These are phyloP conservation scores for Xylaria acuta DNA, from an alignment of 495 filamentous ascomycete species.

Conservation along the genomic window DNA sequence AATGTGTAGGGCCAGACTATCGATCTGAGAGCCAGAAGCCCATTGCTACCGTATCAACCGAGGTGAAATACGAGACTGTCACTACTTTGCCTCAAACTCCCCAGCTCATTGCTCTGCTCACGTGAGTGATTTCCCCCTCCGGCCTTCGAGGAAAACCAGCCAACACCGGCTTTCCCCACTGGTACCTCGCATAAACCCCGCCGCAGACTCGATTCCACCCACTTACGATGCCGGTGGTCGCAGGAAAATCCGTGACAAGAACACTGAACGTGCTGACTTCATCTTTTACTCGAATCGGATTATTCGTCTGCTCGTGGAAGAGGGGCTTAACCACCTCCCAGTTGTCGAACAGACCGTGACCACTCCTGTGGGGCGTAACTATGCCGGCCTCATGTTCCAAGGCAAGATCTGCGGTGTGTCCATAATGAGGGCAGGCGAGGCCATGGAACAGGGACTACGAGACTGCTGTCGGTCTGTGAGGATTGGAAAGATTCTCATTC, in stretches of 20 bases:
- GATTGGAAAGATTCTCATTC: slow-evolving; percentile 98
- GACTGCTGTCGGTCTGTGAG: slow-evolving; percentile 96
- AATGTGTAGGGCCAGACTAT: slow-evolving; percentile 81
- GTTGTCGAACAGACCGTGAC: slow-evolving; percentile 86
- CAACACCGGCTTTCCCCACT: background rate
- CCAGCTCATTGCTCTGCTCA: slow-evolving; percentile 94
- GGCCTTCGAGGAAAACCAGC: background rate
- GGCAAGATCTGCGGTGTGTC: slow-evolving; percentile 98
- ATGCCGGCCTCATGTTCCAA: slow-evolving; percentile 91
- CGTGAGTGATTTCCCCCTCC: slow-evolving; percentile 67
- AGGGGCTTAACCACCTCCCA: slow-evolving; percentile 95
- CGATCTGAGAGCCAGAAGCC: slow-evolving; percentile 79
- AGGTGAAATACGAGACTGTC: slow-evolving; percentile 84
- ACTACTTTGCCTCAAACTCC: slow-evolving; percentile 90
- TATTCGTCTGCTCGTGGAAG: slow-evolving; percentile 96
- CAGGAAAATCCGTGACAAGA: slow-evolving; percentile 93
- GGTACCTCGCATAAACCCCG: background rate
- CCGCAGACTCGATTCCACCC: background rate
- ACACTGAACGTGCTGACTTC: slow-evolving; percentile 90
- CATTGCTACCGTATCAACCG: slow-evolving; percentile 85
- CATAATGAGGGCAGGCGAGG: slow-evolving; percentile 97
- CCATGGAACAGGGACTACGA: slow-evolving; percentile 95
- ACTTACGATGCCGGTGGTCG: slow-evolving; percentile 29
- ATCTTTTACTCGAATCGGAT: slow-evolving; percentile 99
- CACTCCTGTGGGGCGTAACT: slow-evolving; percentile 87